A percentile compares a stretch with the other conserved stretches of the same genome.
These are phyloP conservation scores for Leccinellum rugosiceps DNA, from an alignment of 768 basidiomycete genomes.

Conservation along the genomic window DNA sequence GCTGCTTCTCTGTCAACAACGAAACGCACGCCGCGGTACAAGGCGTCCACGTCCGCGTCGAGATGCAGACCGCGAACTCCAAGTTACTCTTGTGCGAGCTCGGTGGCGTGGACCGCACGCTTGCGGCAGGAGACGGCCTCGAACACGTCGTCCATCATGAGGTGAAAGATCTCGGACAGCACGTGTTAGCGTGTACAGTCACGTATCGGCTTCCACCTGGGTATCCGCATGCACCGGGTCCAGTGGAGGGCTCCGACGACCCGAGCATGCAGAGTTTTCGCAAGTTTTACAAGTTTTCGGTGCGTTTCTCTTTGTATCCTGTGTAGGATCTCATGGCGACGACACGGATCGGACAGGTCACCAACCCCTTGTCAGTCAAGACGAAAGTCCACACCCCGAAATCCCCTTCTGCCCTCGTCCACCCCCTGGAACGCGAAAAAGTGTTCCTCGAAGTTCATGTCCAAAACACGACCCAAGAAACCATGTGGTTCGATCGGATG, in stretches of 20 bases:
- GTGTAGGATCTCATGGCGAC: background rate
- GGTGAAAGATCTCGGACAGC: slow-evolving; percentile 91
- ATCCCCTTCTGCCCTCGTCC: slow-evolving; percentile 69
- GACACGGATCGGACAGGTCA: slow-evolving; percentile 52
- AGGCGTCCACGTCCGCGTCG: slow-evolving; percentile 64
- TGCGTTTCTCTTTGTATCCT: slow-evolving; percentile 37
- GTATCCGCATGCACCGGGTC: slow-evolving; percentile 46
- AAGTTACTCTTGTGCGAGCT: slow-evolving; percentile 64
- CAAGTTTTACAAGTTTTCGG: slow-evolving; percentile 90
- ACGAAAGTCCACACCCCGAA: slow-evolving; percentile 84
- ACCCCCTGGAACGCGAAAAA: slow-evolving; percentile 65
- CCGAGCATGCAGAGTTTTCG: slow-evolving; percentile 66
- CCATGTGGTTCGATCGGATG: slow-evolving; percentile 81
- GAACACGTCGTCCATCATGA: slow-evolving; percentile 77
- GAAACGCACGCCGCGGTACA: slow-evolving; percentile 62
- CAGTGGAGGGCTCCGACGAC: slow-evolving; percentile 50
- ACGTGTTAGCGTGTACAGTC: slow-evolving; percentile 83
- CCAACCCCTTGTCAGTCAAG: slow-evolving; percentile 93
- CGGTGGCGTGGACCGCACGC: slow-evolving; percentile 47
- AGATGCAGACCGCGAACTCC: slow-evolving; percentile 79
- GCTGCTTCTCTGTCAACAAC: slow-evolving; percentile 81
- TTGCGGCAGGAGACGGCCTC: slow-evolving; percentile 57
- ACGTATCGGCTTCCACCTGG: slow-evolving; percentile 72
- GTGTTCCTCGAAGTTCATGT: slow-evolving; percentile 92
- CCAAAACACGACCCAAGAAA: slow-evolving; percentile 78